Conservation (phyloP, 2,329 filamentous ascomycete genomes). For the Chrysoporthe austroafricana region DNA sequence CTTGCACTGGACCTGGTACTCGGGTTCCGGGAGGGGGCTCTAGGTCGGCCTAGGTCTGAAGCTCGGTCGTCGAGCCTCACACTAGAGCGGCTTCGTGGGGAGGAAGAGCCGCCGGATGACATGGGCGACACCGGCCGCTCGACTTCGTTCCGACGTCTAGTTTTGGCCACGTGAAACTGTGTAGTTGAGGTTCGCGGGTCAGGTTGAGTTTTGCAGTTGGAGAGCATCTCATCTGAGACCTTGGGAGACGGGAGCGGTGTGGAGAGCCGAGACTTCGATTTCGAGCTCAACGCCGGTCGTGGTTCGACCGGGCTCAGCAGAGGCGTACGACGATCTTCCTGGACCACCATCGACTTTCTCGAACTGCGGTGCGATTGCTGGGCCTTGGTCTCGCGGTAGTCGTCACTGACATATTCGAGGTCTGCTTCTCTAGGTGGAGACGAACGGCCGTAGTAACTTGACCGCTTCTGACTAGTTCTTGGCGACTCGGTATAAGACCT, state of each 20-base stretch:
- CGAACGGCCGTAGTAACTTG: constrained; percentile 34
- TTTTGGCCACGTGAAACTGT: constrained; percentile 20
- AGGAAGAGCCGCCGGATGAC: constrained; percentile 37
- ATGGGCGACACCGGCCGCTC: constrained; percentile 35
- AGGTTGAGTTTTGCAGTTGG: constrained; percentile 4
- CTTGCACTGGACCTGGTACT: constrained; percentile 35
- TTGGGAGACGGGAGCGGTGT: constrained; percentile 41
- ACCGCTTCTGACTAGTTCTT: constrained; percentile 35
- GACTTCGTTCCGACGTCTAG: constrained; percentile 28
- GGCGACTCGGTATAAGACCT: constrained; percentile 32
- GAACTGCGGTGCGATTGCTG: constrained; percentile 37
- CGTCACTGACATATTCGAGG: constrained; percentile 44
- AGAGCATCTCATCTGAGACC: constrained; percentile 26
- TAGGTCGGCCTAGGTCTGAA: constrained; percentile 15
- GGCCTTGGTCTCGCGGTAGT: constrained; percentile 37
- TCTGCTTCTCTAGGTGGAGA: constrained; percentile 38
- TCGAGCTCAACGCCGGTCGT: constrained; percentile 24
- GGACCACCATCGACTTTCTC: constrained; percentile 41
- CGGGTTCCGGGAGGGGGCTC: constrained; percentile 35
- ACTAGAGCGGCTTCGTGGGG: constrained; percentile 32
- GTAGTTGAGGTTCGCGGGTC: constrained; percentile 18
- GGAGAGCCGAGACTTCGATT: constrained; percentile 42
- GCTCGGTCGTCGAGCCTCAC: constrained; percentile 10
- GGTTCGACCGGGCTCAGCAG: constrained; percentile 33
- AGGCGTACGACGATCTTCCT: constrained; percentile 38